Evolutionary conservation across 2,329 filamentous ascomycete genomes (phyloP), one percentile per base, ranked within the genome.

Genomic region (Ceratocystiopsis sp.): DNA sequence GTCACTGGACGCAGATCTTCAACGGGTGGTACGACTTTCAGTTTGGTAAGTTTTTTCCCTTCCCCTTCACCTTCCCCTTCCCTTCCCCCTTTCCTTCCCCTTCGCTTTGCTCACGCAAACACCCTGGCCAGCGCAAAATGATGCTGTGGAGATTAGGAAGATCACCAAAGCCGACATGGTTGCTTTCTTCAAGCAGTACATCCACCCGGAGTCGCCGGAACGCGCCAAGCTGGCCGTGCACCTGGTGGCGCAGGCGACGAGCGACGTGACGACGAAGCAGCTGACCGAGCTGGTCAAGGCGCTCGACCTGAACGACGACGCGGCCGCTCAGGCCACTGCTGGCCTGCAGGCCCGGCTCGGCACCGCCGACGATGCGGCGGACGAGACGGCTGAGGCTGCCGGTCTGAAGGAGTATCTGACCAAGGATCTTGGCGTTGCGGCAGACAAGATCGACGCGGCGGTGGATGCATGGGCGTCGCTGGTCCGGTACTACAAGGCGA

Each of bases 1-100:
- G 84, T 38, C 80, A 93, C 57, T 94, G 85, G 87, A 70, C 69
- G 41, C 84, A 95, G 54, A 84, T 98, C 51, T 73, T 75, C 41
- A 81, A 72, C 42, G 87, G 95, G 57, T 84, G 80, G 51, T 93
- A 87, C 58, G 86, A 95, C 59, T 98, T 96, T 60, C 71, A 85
- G 54, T 76, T 82, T 57, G 75, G 89, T 86, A 68, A 59, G 74
- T 66, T 10, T 14, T 33, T 21, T 41, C 25, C 21, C 4, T 21
- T 21, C 21, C 21, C 21, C 21, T 4, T 21, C 4, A 4, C 21
- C 21, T 21, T 10, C 25, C 10, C 25, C 6, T n/a, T 18, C 17
- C 25, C 44, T 18, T 19, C 18, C 16, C n/a, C 2, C 8, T 35
- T 7, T n/a, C 4, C n/a, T 14, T 40, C 12, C 33, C 3, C 9